Base-by-base conservation (phyloP, 768 basidiomycete genomes). In the Lentinula boryana region DNA sequence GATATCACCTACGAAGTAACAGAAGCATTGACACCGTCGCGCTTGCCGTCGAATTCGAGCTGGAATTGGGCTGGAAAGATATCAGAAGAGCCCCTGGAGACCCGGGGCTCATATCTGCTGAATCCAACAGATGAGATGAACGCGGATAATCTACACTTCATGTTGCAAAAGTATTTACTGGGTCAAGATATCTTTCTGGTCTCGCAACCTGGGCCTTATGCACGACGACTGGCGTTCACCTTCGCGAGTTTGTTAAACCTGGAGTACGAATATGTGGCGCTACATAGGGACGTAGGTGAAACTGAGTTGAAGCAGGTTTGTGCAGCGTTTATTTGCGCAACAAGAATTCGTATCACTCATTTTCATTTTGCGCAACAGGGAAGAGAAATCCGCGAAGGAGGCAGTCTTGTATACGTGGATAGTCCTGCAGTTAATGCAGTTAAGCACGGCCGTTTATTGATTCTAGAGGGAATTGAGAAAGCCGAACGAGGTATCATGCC, bases 401-500 rank as follows among this genome's bases (percentile, higher is more conserved):
- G 86, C 38, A 85, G 81, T 61, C 73, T 87, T 2, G 77, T 82
- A n/a, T 87, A 87, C 66, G 82, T 85, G 18, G 86, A 88, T 67
- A 87, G 85, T 65, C 80, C 85, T 3, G 83, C 85, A 0, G 86
- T 87, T 0, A 79, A 79, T 49, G 86, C 86, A 4, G 86, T 83
- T 21, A 88, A 87, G 66, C 75, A 83, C 65, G 86, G 86, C 6
- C 79, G 86, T 1, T 67, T 88, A 27, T 75, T 88, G 27, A 86
- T 88, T 53, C 69, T 87, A 51, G 86, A 88, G 67, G 86, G 86
- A 18, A 83, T 87, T 67, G 86, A 88, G 68, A 87, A 87, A 70
- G 86, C 86, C 5, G 86, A 87, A 65, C 78, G 86, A 23, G 86
- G 86, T 32, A 88, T 87, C 31, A 87, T 60, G 48, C 49, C 58